Evolutionary conservation across 176 grass and related monocot genomes (phyloP), one percentile per base, ranked within the genome.

Genomic region (Paspalum vaginatum): DNA sequence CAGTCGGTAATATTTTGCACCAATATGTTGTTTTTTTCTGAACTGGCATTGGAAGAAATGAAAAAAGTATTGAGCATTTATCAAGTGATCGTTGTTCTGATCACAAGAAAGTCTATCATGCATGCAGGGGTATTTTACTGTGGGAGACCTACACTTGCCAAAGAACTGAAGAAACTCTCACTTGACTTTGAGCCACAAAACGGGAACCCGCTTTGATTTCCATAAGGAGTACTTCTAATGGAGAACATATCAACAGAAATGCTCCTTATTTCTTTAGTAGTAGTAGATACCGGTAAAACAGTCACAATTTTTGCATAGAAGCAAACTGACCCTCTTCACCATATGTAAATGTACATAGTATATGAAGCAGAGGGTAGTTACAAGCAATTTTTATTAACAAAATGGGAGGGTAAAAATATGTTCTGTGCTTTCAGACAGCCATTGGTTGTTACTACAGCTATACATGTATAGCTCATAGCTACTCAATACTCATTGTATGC

Each of bases 211-310:
- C 61, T 94, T 91, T 75, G 80, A 91, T 77, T 94, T 94, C 63
- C 92, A 94, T 64, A 94, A 94, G 77, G 89, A 94, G 51, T 87
- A 91, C 64, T 94, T 89, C 68, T 91, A 75, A 84, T 84, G 55
- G 62, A 79, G 51, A 61, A 80, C 67, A 80, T 72, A n/a, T n/a
- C n/a, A n/a, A n/a, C n/a, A 53, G 15, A 47, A 82, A 0, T 15
- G 68, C 9, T 26, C 48, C 18, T 63, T 55, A 39, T 70, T 12
- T 26, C 40, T 26, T 26, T 55, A 69, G 54, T 70, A 40, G 46
- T 79, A 47, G 55, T 75, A 85, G 48, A 85, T 50, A 85, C 21
- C 4, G 11, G 77, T 84, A 61, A 57, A 74, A 67, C 12, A 63
- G 60, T 54, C 63, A 65, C 43, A 37, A 63, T 20, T 80, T 86